Percentiles rank a stretch among this genome's conserved stretches.
These are phyloP conservation scores for Fusarium clavum DNA, from an alignment of 2,329 filamentous ascomycete species.

Conservation along the genomic window DNA sequence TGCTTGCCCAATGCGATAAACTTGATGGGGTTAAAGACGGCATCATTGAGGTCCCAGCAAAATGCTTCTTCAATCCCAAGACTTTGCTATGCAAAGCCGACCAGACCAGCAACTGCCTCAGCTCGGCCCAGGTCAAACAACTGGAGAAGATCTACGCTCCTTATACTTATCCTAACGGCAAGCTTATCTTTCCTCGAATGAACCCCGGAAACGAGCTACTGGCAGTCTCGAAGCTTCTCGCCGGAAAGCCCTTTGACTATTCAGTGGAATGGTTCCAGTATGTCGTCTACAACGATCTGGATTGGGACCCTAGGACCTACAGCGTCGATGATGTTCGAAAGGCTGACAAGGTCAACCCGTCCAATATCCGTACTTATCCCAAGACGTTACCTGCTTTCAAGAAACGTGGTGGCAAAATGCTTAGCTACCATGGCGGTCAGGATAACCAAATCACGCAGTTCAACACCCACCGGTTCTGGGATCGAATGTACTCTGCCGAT, in stretches of 20 bases:
- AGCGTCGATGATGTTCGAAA: neutral
- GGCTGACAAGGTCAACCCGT: constrained; percentile 20
- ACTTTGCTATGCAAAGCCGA: constrained; percentile 51
- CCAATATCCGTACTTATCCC: constrained; percentile 20
- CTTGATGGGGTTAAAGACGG: constrained; percentile 62
- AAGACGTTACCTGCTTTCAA: constrained; percentile 11
- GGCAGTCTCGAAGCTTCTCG: constrained; percentile 15
- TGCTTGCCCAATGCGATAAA: constrained; percentile 62
- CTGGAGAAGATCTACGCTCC: constrained; percentile 21
- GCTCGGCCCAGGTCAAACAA: constrained; percentile 1
- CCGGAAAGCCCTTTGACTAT: constrained; percentile 22
- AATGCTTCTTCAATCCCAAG: constrained; percentile 59
- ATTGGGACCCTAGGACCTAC: constrained; percentile 24
- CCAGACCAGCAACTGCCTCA: constrained; percentile 3
- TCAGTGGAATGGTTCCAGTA: constrained; percentile 31
- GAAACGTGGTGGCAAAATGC: constrained; percentile 21
- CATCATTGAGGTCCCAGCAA: constrained; percentile 60
- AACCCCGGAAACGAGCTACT: constrained; percentile 26
- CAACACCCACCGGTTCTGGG: constrained; percentile 42
- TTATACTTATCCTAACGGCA: constrained; percentile 14
- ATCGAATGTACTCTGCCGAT: constrained; percentile 42
- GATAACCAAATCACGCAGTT: constrained; percentile 33
- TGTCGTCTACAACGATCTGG: constrained; percentile 7
- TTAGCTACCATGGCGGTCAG: constrained; percentile 26
- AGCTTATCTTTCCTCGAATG: constrained; percentile 29